Percentiles rank a stretch among this genome's conserved stretches.
These are phyloP conservation scores for Fagopyrum homotropicum DNA, from an alignment of 148 eudicot species.

Conservation along the genomic window DNA sequence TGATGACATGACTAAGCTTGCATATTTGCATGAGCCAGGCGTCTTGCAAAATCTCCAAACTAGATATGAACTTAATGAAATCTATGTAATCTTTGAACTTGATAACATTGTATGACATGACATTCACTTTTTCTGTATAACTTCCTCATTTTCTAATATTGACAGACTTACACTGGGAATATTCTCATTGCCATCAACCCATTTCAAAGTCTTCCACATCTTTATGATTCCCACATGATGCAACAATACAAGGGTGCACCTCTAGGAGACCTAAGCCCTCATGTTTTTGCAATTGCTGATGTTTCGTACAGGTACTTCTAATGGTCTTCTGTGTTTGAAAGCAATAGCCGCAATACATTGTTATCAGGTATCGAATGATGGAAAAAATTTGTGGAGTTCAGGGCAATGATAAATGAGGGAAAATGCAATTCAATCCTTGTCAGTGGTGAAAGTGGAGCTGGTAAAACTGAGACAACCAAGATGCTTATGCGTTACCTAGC, in stretches of 20 bases:
- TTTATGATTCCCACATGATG: slow-evolving; percentile 93
- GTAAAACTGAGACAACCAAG: slow-evolving; percentile 97
- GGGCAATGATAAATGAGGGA: slow-evolving; percentile 91
- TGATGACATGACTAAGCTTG: slow-evolving; percentile 96
- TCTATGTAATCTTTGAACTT: slow-evolving; percentile 42
- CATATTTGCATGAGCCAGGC: slow-evolving; percentile 98
- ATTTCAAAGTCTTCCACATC: slow-evolving; percentile 89
- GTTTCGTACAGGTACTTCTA: slow-evolving; percentile 74
- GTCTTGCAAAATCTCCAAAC: slow-evolving; percentile 71
- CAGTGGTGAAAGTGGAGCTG: slow-evolving; percentile 96
- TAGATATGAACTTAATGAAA: slow-evolving; percentile 96
- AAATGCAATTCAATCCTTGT: slow-evolving; percentile 94
- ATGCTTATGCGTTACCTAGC: slow-evolving; percentile 99
- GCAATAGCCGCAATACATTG: background rate
- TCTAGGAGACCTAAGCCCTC: slow-evolving; percentile 91
- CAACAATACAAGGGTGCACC: slow-evolving; percentile 97
- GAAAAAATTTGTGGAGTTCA: slow-evolving; percentile 21
- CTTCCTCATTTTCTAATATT: background rate
- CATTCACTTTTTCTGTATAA: background rate
- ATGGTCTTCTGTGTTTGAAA: slow-evolving; percentile 8
- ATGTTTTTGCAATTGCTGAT: slow-evolving; percentile 98
- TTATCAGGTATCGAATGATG: background rate
- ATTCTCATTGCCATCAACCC: slow-evolving; percentile 97
- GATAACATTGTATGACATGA: background rate
- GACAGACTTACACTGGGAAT: slow-evolving; percentile 96